Evolutionary conservation across 352 stramenopile species (phyloP).

Genomic region (Phytophthora citrophthora): DNA sequence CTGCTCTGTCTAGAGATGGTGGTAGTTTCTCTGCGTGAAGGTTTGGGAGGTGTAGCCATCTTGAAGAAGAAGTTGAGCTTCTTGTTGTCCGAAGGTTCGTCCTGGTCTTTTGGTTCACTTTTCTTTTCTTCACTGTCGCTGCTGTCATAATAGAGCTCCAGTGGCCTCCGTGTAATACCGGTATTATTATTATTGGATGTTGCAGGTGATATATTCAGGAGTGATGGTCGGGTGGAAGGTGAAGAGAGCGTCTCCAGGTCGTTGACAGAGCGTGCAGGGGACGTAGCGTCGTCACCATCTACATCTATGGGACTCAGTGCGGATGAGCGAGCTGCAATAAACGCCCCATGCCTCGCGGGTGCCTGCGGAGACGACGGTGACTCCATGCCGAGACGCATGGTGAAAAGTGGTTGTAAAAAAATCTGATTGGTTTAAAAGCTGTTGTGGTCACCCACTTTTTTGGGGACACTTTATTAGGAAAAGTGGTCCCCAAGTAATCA

Average conservation of each 20-base stretch:
- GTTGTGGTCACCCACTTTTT: too few relatives aligned
- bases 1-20: neutral
- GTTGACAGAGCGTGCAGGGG: neutral
- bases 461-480: too few relatives aligned
- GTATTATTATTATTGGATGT: slow-evolving; percentile 2
- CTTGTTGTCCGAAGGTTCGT: slow-evolving; percentile 2
- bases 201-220: slow-evolving; percentile 10
- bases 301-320: slow-evolving; percentile 35
- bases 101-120: slow-evolving; percentile 12
- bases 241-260: slow-evolving; percentile 4
- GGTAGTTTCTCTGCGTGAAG: neutral
- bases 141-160: slow-evolving; percentile 10
- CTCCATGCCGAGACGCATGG: slow-evolving; percentile 34
- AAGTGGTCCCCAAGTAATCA: too few relatives aligned
- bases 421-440: too few relatives aligned
- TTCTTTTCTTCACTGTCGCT: slow-evolving; percentile 27
- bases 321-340: slow-evolving; percentile 9
- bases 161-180: neutral
- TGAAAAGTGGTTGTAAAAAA: neutral
- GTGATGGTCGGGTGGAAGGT: slow-evolving; percentile 20
- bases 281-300: slow-evolving; percentile 23
- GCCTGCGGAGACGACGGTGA: slow-evolving; percentile 10
- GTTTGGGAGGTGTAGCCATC: slow-evolving; percentile 2
- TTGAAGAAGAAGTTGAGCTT: slow-evolving; percentile 46
- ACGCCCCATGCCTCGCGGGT: neutral